Evolutionary conservation across 441 rosid species (phyloP).

Genomic region (Populus hybrid): DNA sequence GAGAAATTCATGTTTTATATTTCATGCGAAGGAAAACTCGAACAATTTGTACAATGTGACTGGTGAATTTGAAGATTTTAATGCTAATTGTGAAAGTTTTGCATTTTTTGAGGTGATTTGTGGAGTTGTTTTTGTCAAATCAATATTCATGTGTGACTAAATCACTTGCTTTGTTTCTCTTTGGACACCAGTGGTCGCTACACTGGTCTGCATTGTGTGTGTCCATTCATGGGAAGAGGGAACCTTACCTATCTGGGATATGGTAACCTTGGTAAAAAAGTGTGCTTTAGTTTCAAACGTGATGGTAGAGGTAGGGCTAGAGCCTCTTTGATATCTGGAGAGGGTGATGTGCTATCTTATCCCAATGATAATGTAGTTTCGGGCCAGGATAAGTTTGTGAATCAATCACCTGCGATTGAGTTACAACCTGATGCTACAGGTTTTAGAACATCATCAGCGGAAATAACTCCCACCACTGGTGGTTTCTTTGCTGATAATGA

Average conservation of each 20-base stretch:
- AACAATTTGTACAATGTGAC: not conserved
- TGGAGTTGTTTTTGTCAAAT: not conserved
- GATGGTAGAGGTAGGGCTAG: constrained; percentile 32
- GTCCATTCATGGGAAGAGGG: constrained; percentile 19
- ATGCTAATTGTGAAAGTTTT: constrained; percentile 5
- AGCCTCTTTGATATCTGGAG: constrained; percentile 48
- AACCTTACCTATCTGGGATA: constrained; percentile 13
- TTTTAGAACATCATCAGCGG: constrained; percentile 56
- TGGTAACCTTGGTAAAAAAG: constrained; percentile 16
- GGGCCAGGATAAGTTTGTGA: constrained; percentile 15
- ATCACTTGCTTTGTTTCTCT: not conserved
- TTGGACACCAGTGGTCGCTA: constrained; percentile 15
- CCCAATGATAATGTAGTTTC: constrained; percentile 34
- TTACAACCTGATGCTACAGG: constrained; percentile 45
- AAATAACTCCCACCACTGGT: constrained; percentile 41
- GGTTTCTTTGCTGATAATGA: constrained; percentile 39
- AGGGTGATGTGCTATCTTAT: constrained; percentile 45
- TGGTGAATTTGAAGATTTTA: not conserved
- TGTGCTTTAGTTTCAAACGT: constrained; percentile 28
- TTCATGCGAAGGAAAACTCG: not conserved
- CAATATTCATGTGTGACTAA: not conserved
- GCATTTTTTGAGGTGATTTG: not conserved
- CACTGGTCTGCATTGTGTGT: constrained; percentile 22
- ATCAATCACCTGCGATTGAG: constrained; percentile 31
- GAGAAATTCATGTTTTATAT: not conserved